A percentile compares a stretch with the other conserved stretches of the same genome.
These are phyloP conservation scores for Ascochyta viciae-villosae DNA, from an alignment of 2,329 filamentous ascomycete genomes.

Conservation along the genomic window DNA sequence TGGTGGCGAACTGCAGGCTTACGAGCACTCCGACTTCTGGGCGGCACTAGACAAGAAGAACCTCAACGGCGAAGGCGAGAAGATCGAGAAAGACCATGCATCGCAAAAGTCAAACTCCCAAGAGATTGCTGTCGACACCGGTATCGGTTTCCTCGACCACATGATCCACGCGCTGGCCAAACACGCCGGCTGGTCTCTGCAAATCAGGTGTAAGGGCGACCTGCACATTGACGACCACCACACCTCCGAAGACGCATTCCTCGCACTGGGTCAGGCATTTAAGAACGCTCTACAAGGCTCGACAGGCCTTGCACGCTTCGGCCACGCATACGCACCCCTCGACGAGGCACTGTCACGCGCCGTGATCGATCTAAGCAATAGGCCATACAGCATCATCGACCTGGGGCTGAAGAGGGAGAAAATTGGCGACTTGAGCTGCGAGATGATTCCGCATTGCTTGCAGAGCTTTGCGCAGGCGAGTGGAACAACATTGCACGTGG, in stretches of 20 bases:
- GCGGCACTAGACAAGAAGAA: slow-evolving; percentile 55
- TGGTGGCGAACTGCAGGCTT: slow-evolving; percentile 71
- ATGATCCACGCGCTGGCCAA: slow-evolving; percentile 98
- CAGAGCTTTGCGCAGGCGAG: slow-evolving; percentile 93
- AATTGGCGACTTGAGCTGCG: slow-evolving; percentile 84
- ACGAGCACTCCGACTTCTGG: slow-evolving; percentile 52
- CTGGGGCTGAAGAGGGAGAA: slow-evolving; percentile 88
- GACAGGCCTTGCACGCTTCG: slow-evolving; percentile 86
- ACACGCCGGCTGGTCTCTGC: slow-evolving; percentile 92
- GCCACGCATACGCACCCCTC: slow-evolving; percentile 88
- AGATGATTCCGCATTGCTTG: slow-evolving; percentile 97
- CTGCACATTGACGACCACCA: slow-evolving; percentile 98
- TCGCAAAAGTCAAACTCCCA: slow-evolving; percentile 84
- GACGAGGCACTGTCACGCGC: slow-evolving; percentile 94
- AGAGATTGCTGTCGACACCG: slow-evolving; percentile 85
- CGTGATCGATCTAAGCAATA: slow-evolving; percentile 93
- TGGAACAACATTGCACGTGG: slow-evolving; percentile 91
- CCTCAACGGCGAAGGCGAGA: slow-evolving; percentile 41
- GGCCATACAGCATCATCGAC: slow-evolving; percentile 83
- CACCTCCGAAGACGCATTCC: slow-evolving; percentile 93
- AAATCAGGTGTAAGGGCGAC: slow-evolving; percentile 83
- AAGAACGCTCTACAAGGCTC: slow-evolving; percentile 78
- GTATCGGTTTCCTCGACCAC: slow-evolving; percentile 97
- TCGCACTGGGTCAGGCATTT: slow-evolving; percentile 88
- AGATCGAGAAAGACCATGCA: slow-evolving; percentile 70